Conservation (phyloP, 2,329 filamentous ascomycete species). For the Colletotrichum filicis region DNA sequence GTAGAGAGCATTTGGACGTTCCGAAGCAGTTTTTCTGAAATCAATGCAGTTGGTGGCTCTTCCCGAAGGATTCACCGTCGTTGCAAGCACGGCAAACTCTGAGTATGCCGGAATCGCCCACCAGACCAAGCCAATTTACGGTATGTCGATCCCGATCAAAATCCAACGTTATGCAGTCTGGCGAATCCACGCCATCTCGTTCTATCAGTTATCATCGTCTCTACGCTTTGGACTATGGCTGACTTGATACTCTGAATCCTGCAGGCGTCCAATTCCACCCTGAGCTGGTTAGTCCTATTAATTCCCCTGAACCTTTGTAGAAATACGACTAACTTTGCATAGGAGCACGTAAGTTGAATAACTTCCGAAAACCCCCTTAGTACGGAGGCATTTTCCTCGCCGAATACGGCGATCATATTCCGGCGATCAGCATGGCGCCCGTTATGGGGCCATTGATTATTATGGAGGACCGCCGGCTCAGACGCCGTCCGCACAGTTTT, state of each 20-base stretch:
- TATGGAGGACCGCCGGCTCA: too few relatives aligned
- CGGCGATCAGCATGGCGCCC: not conserved
- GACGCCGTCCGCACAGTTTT: too few relatives aligned
- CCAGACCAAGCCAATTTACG: constrained; percentile 76
- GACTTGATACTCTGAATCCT: too few relatives aligned
- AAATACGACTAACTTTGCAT: too few relatives aligned
- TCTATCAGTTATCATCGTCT: too few relatives aligned
- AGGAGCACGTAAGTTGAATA: constrained; percentile 3
- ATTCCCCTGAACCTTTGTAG: too few relatives aligned
- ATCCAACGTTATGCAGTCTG: too few relatives aligned
- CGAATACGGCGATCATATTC: not conserved
- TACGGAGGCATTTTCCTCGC: not conserved
- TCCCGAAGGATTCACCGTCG: constrained; percentile 77
- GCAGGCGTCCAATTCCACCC: constrained; percentile 86
- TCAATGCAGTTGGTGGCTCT: constrained; percentile 71
- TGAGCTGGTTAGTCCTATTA: constrained; percentile 63
- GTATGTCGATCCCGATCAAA: constrained; percentile 39
- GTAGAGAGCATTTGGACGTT: too few relatives aligned
- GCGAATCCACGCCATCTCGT: too few relatives aligned
- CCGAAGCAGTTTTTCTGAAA: too few relatives aligned
- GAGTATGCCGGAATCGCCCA: constrained; percentile 85
- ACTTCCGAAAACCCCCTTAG: not conserved
- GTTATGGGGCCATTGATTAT: not conserved
- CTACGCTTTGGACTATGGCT: too few relatives aligned
- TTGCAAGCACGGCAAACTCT: constrained; percentile 81